phyloP scores from a whole-genome alignment of 2,329 filamentous ascomycete species.

The Sordariomycetes sp. region DNA sequence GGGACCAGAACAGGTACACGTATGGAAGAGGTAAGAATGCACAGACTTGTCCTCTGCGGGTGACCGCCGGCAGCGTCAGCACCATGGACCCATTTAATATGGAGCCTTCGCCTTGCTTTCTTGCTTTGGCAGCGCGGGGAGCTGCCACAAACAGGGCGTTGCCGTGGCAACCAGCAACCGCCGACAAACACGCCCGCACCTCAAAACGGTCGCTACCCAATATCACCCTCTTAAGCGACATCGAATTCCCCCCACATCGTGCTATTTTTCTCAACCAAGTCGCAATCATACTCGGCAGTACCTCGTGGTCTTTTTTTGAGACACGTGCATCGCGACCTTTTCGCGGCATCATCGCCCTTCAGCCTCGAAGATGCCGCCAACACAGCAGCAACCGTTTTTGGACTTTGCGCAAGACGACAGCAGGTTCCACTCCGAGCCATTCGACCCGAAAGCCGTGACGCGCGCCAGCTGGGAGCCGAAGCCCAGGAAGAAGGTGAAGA shows the following conservation, averaged over 20 bases:
- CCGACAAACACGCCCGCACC: too few species aligned
- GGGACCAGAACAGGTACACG: too few species aligned
- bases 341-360: background rate
- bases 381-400: background rate
- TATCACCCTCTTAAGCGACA: background rate
- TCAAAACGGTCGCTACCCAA: background rate
- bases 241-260: background rate
- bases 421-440: constrained; percentile 40
- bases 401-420: background rate
- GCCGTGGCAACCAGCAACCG: background rate
- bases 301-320: background rate
- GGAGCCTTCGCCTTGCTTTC: too few species aligned
- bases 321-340: background rate
- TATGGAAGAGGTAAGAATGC: too few species aligned
- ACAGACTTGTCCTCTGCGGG: too few species aligned
- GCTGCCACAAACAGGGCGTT: background rate
- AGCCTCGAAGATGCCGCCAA: background rate
- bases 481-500: constrained; percentile 50
- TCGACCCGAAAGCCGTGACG: constrained; percentile 80
- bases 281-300: background rate
- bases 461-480: constrained; percentile 64
- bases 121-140: too few species aligned
- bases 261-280: background rate
- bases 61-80: too few species aligned
- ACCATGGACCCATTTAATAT: too few species aligned